Percentiles rank a stretch among this genome's conserved stretches.
phyloP scores from a whole-genome alignment of 352 stramenopile species.

The Phytopythium mirpurense region DNA sequence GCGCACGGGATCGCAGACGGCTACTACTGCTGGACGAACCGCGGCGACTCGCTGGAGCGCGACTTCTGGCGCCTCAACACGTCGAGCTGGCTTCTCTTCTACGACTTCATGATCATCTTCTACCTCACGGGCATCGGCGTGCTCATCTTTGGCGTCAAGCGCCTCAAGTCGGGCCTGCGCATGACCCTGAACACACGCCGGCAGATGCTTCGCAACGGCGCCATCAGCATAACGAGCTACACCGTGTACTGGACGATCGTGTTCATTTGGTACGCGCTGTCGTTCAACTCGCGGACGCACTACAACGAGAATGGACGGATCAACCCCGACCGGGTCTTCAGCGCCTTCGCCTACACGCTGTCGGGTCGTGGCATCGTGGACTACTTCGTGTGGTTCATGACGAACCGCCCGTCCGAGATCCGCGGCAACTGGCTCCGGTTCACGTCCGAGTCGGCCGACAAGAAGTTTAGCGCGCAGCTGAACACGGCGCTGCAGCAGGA shows the following conservation, averaged over 20 bases:
- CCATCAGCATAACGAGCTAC: constrained; percentile 80
- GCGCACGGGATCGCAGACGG: constrained; percentile 62
- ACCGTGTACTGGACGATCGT: constrained; percentile 81
- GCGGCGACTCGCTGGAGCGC: constrained; percentile 31
- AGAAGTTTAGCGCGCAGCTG: constrained; percentile 81
- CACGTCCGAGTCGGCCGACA: constrained; percentile 69
- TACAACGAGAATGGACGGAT: constrained; percentile 36
- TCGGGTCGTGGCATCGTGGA: constrained; percentile 60
- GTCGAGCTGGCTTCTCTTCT: constrained; percentile 75
- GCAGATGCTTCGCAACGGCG: constrained; percentile 74
- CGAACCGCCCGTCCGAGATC: constrained; percentile 63
- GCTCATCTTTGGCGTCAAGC: constrained; percentile 54
- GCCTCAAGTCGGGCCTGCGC: constrained; percentile 59
- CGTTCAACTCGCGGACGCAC: constrained; percentile 49
- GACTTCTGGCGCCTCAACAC: constrained; percentile 71
- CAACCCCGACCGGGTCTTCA: constrained; percentile 48
- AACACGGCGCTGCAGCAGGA: constrained; percentile 85
- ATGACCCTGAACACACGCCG: constrained; percentile 70
- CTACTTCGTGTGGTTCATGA: constrained; percentile 87
- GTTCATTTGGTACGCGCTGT: constrained; percentile 73
- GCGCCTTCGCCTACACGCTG: constrained; percentile 61
- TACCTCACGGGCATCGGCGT: constrained; percentile 73
- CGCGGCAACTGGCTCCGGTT: constrained; percentile 65
- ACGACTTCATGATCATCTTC: constrained; percentile 84
- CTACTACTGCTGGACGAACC: constrained; percentile 77